Evolutionary conservation across 1,284 basidiomycete genomes (phyloP).

Genomic region (Trichosporon sp.): DNA sequence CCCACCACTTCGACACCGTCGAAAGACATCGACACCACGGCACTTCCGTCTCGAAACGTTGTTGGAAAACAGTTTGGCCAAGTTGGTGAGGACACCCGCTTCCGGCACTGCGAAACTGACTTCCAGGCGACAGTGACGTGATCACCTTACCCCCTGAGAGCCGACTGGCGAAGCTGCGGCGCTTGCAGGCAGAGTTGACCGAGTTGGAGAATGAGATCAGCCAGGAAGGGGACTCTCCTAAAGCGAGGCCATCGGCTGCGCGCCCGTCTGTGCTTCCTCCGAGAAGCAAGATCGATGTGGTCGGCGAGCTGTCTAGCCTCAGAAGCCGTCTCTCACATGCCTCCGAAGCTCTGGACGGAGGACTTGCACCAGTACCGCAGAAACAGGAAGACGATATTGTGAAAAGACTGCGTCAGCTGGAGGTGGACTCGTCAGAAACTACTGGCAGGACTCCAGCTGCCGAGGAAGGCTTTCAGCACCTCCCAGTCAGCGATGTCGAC

Average conservation of each 20-base stretch:
- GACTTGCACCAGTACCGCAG: background rate
- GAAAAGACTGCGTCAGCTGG: background rate
- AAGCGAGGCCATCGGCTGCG: background rate
- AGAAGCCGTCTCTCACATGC: background rate
- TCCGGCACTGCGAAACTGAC: background rate
- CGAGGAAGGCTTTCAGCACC: background rate
- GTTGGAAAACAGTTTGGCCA: background rate
- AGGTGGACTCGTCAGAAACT: background rate
- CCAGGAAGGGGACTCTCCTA: background rate
- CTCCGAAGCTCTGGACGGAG: background rate
- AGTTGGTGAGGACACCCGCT: background rate
- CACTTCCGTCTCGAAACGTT: constrained; percentile 10
- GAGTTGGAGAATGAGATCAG: constrained; percentile 51
- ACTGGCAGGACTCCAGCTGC: background rate
- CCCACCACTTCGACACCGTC: background rate
- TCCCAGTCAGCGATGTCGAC: constrained; percentile 51
- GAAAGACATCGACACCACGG: constrained; percentile 9
- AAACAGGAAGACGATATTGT: background rate
- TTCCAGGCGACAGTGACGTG: background rate
- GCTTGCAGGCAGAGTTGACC: constrained; percentile 51
- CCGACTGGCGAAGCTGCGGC: constrained; percentile 42
- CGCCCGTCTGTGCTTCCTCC: constrained; percentile 27
- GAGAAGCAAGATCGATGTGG: constrained; percentile 31
- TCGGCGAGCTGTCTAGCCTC: constrained; percentile 33
- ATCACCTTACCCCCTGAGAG: constrained; percentile 3